Conservation (phyloP, 805 yeast genomes). For the Candida arabinofermentans region DNA sequence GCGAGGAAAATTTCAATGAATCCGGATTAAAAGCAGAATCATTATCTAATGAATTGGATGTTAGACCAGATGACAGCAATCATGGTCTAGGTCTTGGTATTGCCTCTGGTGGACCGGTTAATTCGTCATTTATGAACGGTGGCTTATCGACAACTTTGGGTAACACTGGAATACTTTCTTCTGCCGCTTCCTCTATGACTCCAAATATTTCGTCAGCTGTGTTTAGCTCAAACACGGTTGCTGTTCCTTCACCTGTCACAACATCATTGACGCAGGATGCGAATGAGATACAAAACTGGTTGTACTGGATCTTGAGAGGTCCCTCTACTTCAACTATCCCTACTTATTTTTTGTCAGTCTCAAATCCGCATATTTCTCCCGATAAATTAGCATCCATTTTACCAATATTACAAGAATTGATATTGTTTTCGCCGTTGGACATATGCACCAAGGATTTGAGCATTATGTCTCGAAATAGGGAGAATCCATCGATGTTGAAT, state of each 20-base stretch:
- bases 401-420: constrained; percentile 30
- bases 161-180: constrained; percentile 7
- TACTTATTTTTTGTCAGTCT: constrained; percentile 37
- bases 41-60: constrained; percentile 10
- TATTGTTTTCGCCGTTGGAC: constrained; percentile 23
- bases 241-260: constrained; percentile 10
- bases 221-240: constrained; percentile 1
- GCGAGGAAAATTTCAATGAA: constrained; percentile 21
- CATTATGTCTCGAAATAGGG: constrained; percentile 14
- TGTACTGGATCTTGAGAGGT: constrained; percentile 64
- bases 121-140: too few species aligned
- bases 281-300: constrained; percentile 47
- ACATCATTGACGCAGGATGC: constrained; percentile 9
- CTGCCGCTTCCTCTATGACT: background rate
- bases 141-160: too few species aligned
- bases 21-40: constrained; percentile 15
- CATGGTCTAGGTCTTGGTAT: constrained; percentile 41
- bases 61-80: too few species aligned
- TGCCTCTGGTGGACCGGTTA: constrained; percentile 5
- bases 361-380: constrained; percentile 28
- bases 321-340: constrained; percentile 65
- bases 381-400: constrained; percentile 19
- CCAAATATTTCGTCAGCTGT: background rate
- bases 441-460: constrained; percentile 3
- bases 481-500: constrained; percentile 18